These are phyloP conservation scores for Eleusine indica DNA, from an alignment of 176 grass and related monocot species.

Conservation along the genomic window DNA sequence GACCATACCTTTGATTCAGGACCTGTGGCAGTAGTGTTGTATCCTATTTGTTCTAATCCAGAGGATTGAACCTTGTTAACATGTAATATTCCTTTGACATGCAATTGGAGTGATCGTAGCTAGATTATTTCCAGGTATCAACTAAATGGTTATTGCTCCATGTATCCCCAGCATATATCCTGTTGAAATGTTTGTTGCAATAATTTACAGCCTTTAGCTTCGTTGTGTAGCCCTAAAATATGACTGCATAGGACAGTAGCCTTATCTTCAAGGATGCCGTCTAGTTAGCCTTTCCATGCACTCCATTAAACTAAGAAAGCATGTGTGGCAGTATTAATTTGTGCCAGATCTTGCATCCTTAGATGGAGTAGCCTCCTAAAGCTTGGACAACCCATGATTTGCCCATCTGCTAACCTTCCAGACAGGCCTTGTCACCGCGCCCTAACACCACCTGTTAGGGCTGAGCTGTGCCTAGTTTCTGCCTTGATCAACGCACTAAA, in stretches of 20 bases:
- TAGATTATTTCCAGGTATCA: neutral
- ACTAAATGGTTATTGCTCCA: constrained; percentile 29
- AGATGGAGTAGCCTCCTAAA: constrained; percentile 57
- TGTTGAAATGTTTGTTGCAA: neutral
- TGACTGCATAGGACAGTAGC: constrained; percentile 5
- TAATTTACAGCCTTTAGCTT: constrained; percentile 28
- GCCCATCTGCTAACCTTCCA: constrained; percentile 19
- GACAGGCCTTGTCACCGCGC: constrained; percentile 31
- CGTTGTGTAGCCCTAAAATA: constrained; percentile 36
- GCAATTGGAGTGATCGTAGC: neutral
- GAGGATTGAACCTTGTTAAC: constrained; percentile 42
- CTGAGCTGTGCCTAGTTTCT: constrained; percentile 39
- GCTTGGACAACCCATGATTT: constrained; percentile 53
- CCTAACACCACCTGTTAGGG: constrained; percentile 23
- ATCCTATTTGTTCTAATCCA: constrained; percentile 48
- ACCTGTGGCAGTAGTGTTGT: constrained; percentile 33
- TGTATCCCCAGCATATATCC: neutral
- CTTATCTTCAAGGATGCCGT: neutral
- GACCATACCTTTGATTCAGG: constrained; percentile 43
- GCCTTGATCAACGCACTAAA: constrained; percentile 39
- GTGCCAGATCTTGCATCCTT: constrained; percentile 61
- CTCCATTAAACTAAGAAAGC: constrained; percentile 45
- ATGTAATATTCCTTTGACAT: constrained; percentile 43
- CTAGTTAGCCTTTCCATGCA: constrained; percentile 42
- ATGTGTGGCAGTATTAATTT: constrained; percentile 14